A percentile compares a stretch with the other conserved stretches of the same genome.
phyloP scores from a whole-genome alignment of 148 eudicot species.

The Limonium bicolor region DNA sequence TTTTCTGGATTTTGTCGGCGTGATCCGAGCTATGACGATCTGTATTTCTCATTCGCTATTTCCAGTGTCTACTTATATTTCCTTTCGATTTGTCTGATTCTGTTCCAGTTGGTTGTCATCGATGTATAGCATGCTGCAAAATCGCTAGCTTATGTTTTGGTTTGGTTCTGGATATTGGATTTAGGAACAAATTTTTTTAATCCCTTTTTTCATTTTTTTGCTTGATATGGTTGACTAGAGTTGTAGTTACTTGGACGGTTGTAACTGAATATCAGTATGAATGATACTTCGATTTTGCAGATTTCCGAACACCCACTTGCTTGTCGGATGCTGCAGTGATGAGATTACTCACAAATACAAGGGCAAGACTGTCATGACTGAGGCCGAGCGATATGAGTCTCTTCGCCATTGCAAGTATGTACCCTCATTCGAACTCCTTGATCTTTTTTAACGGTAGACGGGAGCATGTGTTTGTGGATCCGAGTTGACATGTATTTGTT shows the following conservation, averaged over 20 bases:
- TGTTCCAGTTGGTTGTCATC: too few relatives aligned
- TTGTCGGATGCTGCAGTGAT: constrained; percentile 75
- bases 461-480: background rate
- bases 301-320: constrained; percentile 53
- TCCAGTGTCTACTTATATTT: too few relatives aligned
- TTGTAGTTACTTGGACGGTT: too few relatives aligned
- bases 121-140: too few relatives aligned
- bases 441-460: background rate
- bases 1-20: background rate
- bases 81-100: too few relatives aligned
- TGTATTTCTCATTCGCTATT: too few relatives aligned
- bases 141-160: too few relatives aligned
- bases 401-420: constrained; percentile 70
- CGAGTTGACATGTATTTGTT: too few relatives aligned
- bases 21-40: background rate
- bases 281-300: constrained; percentile 11
- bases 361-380: constrained; percentile 75
- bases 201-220: too few relatives aligned
- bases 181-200: too few relatives aligned
- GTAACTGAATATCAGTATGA: background rate
- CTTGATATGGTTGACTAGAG: too few relatives aligned
- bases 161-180: too few relatives aligned
- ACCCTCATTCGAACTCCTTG: background rate
- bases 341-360: constrained; percentile 51
- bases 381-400: constrained; percentile 54